Base-by-base conservation (phyloP, 768 basidiomycete genomes). In the Ramaria rubella region DNA sequence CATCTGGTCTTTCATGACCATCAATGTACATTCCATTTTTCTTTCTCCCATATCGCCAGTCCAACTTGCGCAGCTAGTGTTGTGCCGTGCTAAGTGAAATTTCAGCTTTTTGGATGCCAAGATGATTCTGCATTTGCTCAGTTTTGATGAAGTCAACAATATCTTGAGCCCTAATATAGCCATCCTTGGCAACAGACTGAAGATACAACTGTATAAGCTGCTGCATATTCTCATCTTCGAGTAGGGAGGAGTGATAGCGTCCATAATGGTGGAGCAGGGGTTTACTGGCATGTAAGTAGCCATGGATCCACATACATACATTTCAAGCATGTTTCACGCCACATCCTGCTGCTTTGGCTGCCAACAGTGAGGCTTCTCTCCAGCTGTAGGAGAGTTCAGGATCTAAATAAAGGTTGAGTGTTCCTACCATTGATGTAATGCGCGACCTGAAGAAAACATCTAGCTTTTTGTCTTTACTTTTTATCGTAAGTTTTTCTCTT, bases 381-480 rank as follows among this genome's bases (percentile, higher is more conserved):
- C 72, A 73, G 17, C 69, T 62, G 45, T 65, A 73, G 0, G 61
- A 60, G 1, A 70, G 52, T 14, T 66, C 56, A 1, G 63, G 49
- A 49, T 73, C 67, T 11, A 75, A 64, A 55, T 70, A 72, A 1
- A 75, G 53, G 59, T 71, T 72, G n/a, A 73, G 38, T 11, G 65
- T 64, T 2, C 62, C 69, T 43, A 67, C 56, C 73, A 73, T 73
- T 8, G 58, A 58, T 8, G 61, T 65, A 26, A 73, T 63, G 5
- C 63, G 63, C 8, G 55, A 52, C 4, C 60, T 61, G 49, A 72
- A 66, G 30, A 70, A 52, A 40, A 71, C 59, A 61, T 70, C 67
- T 26, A 70, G 38, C 33, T 63, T 63, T 58, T 69, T 69, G 34
- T 70, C 63, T 31, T 68, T 65, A 34, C 55, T 58, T 24, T 64